These are phyloP conservation scores for Schwanniomyces yamadae DNA, from an alignment of 805 yeast species.

Conservation along the genomic window DNA sequence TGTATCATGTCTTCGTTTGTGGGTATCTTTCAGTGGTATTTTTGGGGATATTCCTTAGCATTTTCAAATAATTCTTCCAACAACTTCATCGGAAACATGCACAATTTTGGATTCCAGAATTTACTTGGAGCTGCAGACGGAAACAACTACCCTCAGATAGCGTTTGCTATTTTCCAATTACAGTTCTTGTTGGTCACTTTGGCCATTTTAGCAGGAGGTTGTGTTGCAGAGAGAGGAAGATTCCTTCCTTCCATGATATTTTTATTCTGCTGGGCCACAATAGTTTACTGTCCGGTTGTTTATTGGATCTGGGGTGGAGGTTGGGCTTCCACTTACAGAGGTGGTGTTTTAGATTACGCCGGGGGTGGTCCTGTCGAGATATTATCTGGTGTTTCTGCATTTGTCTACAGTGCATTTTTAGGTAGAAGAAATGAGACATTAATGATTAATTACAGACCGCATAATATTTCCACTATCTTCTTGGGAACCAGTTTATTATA, in stretches of 20 bases:
- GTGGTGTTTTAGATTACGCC: conserved; percentile 95
- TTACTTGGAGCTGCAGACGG: conserved; percentile 49
- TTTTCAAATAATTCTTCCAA: conserved; percentile 78
- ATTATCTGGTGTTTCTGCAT: conserved; percentile 85
- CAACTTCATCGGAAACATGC: conserved; percentile 84
- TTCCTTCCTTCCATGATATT: conserved; percentile 82
- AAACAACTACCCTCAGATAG: conserved; percentile 71
- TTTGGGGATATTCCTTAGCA: conserved; percentile 97
- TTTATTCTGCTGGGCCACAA: conserved; percentile 82
- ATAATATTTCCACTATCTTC: conserved; percentile 87
- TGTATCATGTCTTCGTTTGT: conserved; percentile 71
- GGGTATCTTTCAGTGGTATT: conserved; percentile 88
- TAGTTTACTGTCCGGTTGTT: conserved; percentile 92
- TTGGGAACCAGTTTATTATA: conserved; percentile 84
- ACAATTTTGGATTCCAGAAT: conserved; percentile 76
- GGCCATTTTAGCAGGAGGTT: conserved; percentile 88
- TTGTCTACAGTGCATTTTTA: conserved; percentile 76
- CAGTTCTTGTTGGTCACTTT: conserved; percentile 90
- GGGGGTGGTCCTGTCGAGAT: conserved; percentile 99
- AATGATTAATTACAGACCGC: conserved; percentile 89
- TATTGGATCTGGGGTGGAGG: conserved; percentile 97
- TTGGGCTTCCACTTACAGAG: conserved; percentile 74
- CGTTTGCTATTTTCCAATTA: conserved; percentile 84
- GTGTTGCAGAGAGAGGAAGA: conserved; percentile 86
- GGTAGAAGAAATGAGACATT: conserved; percentile 77